phyloP scores from a whole-genome alignment of 257 asterid genomes.

The Lithospermum erythrorhizon region DNA sequence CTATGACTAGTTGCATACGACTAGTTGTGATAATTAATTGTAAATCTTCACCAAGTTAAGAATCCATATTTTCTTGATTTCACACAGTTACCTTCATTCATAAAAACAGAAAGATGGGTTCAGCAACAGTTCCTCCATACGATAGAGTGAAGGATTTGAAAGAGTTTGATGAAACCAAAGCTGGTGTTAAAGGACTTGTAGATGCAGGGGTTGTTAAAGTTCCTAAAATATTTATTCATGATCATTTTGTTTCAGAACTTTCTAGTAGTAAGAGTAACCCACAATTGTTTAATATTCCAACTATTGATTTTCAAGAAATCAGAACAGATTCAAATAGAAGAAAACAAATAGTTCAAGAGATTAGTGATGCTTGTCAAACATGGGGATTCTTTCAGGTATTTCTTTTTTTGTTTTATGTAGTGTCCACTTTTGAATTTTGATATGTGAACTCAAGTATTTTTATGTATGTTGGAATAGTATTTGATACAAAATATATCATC shows the following conservation, averaged over 20 bases:
- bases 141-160: background rate
- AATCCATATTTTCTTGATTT: background rate
- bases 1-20: too few species aligned
- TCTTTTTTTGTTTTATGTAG: too few species aligned
- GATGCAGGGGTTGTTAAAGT: conserved; percentile 3
- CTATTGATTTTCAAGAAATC: background rate
- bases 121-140: background rate
- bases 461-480: too few species aligned
- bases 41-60: background rate
- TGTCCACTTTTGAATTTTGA: too few species aligned
- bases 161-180: conserved; percentile 4
- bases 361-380: conserved; percentile 8
- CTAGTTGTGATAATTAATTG: too few species aligned
- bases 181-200: conserved; percentile 11
- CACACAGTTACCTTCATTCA: background rate
- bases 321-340: background rate
- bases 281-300: background rate
- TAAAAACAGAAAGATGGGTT: background rate
- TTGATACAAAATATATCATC: too few species aligned
- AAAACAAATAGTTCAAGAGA: conserved; percentile 1
- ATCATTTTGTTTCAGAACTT: background rate
- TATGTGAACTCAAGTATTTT: too few species aligned
- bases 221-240: conserved; percentile 4
- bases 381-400: conserved; percentile 20
- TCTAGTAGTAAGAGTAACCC: background rate